Evolutionary conservation across 2,329 filamentous ascomycete genomes (phyloP), one percentile per base, ranked within the genome.

Genomic region (Trichoderma koningii): DNA sequence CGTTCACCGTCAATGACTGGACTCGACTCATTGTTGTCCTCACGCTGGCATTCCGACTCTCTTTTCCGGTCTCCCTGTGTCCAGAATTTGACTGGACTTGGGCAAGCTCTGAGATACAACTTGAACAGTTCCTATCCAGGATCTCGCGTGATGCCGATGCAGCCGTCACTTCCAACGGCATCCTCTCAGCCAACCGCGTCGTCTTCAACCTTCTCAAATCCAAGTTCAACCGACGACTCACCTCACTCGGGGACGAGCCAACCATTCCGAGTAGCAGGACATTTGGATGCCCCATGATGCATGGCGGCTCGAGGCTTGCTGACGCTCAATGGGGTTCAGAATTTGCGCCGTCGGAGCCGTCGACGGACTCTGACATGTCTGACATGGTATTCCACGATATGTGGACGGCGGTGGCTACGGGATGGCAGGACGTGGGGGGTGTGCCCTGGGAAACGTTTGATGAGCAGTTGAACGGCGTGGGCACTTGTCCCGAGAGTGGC

Each of bases 1-100:
- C 52, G 10, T 55, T 55, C 23, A 55, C 52, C 9, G 34, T 55
- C n/a, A 55, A 55, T 14, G 52, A 55, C 52, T 55, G 52, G 52
- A 55, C 52, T 1, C 52, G 52, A 12, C 52, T 55, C 19, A 55
- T 55, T 2, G 30, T 30, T 3, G 34, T 41, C n/a, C 21, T 55
- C 19, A 55, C 52, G 17, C 34, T 55, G 19, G n/a, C 52, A 1
- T 55, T 55, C 17, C 52, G 52, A 14, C 52, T 55, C 5, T 55
- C 52, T 12, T 55, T 55, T 55, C 52, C 52, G 19, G 30, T 55
- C 52, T 23, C 14, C 12, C 34, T 38, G 14, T 55, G 52, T 15
- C 52, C 52, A 6, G 34, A 55, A 4, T 23, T 55, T 23, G 12
- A 55, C 19, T 55, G 52, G 52, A 34, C 30, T 19, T 55, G 52